phyloP scores from a whole-genome alignment of 2,329 filamentous ascomycete species.

The Fusarium sp. region DNA sequence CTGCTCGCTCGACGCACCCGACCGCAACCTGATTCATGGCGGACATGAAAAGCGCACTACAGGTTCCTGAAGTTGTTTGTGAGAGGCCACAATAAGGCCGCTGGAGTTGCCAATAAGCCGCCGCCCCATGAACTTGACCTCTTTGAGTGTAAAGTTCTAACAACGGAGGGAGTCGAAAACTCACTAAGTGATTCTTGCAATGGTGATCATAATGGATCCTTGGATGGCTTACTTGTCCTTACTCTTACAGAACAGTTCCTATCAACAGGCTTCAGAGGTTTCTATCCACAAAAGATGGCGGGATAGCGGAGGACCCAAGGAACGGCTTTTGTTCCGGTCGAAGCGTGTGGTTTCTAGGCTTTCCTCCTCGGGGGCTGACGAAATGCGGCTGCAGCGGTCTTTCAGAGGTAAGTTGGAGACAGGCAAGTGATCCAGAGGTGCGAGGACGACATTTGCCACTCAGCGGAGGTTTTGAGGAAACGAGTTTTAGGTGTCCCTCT shows the following conservation, averaged over 20 bases:
- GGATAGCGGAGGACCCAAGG: conserved; percentile 2
- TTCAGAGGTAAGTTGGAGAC: neutral
- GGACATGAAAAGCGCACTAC: neutral
- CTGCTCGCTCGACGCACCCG: neutral
- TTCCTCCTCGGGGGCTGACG: neutral
- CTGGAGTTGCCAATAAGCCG: conserved; percentile 1
- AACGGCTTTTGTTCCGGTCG: neutral
- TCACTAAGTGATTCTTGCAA: neutral
- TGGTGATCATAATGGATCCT: neutral
- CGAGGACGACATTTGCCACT: neutral
- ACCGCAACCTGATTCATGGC: conserved; percentile 6
- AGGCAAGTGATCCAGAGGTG: neutral
- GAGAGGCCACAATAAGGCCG: neutral
- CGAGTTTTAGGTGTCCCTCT: neutral
- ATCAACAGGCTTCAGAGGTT: neutral
- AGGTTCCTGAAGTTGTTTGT: neutral
- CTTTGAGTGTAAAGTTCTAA: conserved; percentile 8
- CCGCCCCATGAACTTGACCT: conserved; percentile 6
- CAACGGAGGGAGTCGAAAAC: neutral
- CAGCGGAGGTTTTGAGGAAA: neutral
- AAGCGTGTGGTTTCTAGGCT: conserved; percentile 11
- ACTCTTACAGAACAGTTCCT: too few relatives aligned
- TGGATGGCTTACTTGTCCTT: too few relatives aligned
- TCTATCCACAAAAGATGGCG: conserved; percentile 1
- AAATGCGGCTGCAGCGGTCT: conserved; percentile 5